Conservation (phyloP, 1,284 basidiomycete genomes). For the Anthracocystis setariae region DNA sequence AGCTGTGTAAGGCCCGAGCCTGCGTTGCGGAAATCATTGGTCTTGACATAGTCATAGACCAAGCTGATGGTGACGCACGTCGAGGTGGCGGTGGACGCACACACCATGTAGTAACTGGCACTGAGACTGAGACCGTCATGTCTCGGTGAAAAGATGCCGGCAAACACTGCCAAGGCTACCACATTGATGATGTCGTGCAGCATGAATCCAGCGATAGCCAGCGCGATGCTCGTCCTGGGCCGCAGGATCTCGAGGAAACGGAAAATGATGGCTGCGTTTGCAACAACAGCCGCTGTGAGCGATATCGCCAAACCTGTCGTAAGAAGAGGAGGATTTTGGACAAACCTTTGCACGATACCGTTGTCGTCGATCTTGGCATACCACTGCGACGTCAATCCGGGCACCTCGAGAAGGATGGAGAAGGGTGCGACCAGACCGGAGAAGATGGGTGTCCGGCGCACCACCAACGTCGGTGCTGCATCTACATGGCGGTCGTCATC, state of each 20-base stretch:
- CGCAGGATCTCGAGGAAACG: slow-evolving; percentile 74
- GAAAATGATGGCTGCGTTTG: slow-evolving; percentile 76
- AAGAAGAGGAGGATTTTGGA: slow-evolving; percentile 69
- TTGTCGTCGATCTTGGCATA: slow-evolving; percentile 45
- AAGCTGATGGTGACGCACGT: slow-evolving; percentile 78
- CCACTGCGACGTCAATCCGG: slow-evolving; percentile 53
- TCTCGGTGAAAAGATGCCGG: slow-evolving; percentile 73
- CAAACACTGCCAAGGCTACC: slow-evolving; percentile 75
- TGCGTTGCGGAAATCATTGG: slow-evolving; percentile 75
- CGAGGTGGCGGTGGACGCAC: slow-evolving; percentile 79
- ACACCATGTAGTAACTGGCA: slow-evolving; percentile 79
- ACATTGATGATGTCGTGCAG: slow-evolving; percentile 76
- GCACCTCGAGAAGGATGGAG: slow-evolving; percentile 76
- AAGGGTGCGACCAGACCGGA: slow-evolving; percentile 80
- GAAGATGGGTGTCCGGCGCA: slow-evolving; percentile 58
- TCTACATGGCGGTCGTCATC: slow-evolving; percentile 2
- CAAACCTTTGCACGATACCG: slow-evolving; percentile 45
- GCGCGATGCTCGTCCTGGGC: slow-evolving; percentile 72
- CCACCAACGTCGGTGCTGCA: slow-evolving; percentile 10
- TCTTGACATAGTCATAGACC: slow-evolving; percentile 73
- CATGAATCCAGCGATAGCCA: slow-evolving; percentile 75
- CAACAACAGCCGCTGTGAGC: slow-evolving; percentile 76
- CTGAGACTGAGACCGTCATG: slow-evolving; percentile 72
- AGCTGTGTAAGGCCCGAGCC: slow-evolving; percentile 80
- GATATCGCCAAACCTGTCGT: slow-evolving; percentile 76